These are phyloP conservation scores for Silene vulgaris DNA, from an alignment of 179 eudicot genomes.

Conservation along the genomic window DNA sequence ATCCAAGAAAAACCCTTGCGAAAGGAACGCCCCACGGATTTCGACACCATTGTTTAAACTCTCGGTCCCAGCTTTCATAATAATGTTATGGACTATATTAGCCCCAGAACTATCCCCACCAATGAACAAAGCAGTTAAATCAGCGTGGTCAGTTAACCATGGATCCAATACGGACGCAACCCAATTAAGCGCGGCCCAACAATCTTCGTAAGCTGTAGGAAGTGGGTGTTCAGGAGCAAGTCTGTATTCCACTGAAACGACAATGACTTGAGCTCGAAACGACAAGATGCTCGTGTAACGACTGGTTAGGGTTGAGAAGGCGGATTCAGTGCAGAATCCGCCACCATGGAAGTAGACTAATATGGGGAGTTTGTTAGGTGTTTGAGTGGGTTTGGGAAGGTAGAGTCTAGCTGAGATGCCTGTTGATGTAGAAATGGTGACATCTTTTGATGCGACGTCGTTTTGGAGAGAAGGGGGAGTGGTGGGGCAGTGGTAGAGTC, in stretches of 20 bases:
- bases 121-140: background rate
- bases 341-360: constrained; percentile 48
- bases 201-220: constrained; percentile 32
- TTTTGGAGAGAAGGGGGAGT: constrained; percentile 15
- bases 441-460: constrained; percentile 33
- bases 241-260: constrained; percentile 1
- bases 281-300: constrained; percentile 30
- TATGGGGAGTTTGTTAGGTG: constrained; percentile 30
- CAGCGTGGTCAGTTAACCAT: constrained; percentile 16
- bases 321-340: constrained; percentile 43
- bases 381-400: constrained; percentile 34
- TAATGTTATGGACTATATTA: constrained; percentile 25
- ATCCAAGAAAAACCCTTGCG: constrained; percentile 15
- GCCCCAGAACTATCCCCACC: constrained; percentile 24
- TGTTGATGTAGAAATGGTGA: constrained; percentile 22
- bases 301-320: constrained; percentile 33
- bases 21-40: constrained; percentile 20
- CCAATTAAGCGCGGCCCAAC: constrained; percentile 41
- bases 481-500: constrained; percentile 4
- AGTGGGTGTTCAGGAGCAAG: constrained; percentile 28
- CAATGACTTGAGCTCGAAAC: constrained; percentile 24
- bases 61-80: constrained; percentile 15
- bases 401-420: constrained; percentile 34
- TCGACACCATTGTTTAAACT: constrained; percentile 10
- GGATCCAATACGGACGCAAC: constrained; percentile 27